phyloP scores from a whole-genome alignment of 2,329 filamentous ascomycete species.

The Dactylellina parvicollis region DNA sequence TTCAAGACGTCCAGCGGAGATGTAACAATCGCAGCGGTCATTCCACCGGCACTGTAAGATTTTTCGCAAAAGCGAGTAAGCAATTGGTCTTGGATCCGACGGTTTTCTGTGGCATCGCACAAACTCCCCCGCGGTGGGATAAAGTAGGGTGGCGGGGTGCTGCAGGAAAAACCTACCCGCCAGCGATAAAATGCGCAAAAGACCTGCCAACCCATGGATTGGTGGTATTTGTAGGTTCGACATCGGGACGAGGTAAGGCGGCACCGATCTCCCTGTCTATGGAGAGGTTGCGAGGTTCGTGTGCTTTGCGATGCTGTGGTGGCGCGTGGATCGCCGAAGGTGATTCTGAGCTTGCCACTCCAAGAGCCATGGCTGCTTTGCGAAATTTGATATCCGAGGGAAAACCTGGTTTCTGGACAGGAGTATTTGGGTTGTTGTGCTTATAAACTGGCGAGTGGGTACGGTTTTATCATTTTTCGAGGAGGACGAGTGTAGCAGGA shows the following conservation, averaged over 20 bases:
- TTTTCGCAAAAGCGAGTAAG: slow-evolving; percentile 39
- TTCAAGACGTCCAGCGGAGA: slow-evolving; percentile 93
- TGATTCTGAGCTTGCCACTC: slow-evolving; percentile 33
- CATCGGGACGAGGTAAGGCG: slow-evolving; percentile 46
- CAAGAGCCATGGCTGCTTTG: slow-evolving; percentile 35
- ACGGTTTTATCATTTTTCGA: slow-evolving; percentile 35
- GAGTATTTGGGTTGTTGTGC: neutral
- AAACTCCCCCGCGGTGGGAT: slow-evolving; percentile 5
- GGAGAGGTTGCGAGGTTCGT: slow-evolving; percentile 44
- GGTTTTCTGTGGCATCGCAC: neutral
- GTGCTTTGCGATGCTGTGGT: slow-evolving; percentile 28
- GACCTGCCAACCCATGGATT: slow-evolving; percentile 68
- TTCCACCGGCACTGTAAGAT: slow-evolving; percentile 77
- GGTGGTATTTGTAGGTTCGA: slow-evolving; percentile 43
- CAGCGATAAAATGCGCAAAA: slow-evolving; percentile 91
- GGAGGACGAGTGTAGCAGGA: neutral
- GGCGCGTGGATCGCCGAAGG: slow-evolving; percentile 23
- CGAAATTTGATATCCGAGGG: neutral
- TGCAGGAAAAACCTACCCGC: slow-evolving; percentile 72
- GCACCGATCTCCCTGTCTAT: slow-evolving; percentile 51
- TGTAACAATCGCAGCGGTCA: slow-evolving; percentile 91
- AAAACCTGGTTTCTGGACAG: neutral
- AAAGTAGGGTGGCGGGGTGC: slow-evolving; percentile 16
- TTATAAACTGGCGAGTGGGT: neutral
- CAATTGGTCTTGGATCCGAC: neutral